phyloP scores from a whole-genome alignment of 257 asterid species.

The Solanum pimpinellifolium region DNA sequence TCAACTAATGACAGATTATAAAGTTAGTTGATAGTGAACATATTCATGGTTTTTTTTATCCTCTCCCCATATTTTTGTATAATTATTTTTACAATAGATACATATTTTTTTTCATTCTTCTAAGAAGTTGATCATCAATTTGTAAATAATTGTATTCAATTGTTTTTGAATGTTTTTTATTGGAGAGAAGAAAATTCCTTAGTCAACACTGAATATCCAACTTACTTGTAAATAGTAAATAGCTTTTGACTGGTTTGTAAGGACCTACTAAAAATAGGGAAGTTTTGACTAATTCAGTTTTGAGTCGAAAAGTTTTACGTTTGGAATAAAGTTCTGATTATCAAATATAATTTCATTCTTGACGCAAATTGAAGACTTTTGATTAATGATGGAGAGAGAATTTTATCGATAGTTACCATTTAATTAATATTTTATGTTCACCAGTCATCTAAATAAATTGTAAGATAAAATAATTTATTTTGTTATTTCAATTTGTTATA shows the following conservation, averaged over 20 bases:
- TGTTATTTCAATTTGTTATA: neutral
- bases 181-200: neutral
- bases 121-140: neutral
- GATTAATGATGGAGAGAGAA: neutral
- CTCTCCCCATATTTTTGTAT: neutral
- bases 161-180: neutral
- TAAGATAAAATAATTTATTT: neutral
- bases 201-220: neutral
- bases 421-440: neutral
- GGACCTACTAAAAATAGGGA: neutral
- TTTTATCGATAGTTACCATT: neutral
- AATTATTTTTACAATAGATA: neutral
- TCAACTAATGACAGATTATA: neutral
- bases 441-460: neutral
- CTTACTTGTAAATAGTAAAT: neutral
- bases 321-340: neutral
- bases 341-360: neutral
- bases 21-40: neutral
- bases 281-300: accelerated
- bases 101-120: neutral
- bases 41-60: neutral
- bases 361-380: neutral
- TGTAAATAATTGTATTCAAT: neutral
- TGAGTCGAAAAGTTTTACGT: neutral
- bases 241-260: neutral